A percentile compares a stretch with the other conserved stretches of the same genome.
phyloP scores from a whole-genome alignment of 805 yeast genomes.

The Candida methanosorbosa region DNA sequence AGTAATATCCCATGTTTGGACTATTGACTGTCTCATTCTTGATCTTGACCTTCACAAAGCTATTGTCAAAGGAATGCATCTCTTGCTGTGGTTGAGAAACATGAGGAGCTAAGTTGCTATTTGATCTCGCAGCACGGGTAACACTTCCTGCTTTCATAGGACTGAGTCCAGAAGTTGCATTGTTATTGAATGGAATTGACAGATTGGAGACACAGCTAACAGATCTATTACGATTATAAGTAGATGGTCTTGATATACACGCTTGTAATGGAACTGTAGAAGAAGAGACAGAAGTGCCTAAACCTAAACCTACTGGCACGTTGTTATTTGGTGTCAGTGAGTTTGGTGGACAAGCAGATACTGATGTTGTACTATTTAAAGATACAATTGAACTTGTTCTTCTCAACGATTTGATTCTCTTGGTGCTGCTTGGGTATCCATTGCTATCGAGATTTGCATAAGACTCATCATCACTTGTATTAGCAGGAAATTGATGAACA shows the following conservation, averaged over 20 bases:
- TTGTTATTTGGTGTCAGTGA: constrained; percentile 11
- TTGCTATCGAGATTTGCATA: constrained; percentile 16
- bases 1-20: too few species aligned
- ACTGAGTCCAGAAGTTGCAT: neutral
- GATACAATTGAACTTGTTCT: constrained; percentile 22
- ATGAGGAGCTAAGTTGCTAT: too few species aligned
- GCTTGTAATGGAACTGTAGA: too few species aligned
- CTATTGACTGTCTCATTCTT: too few species aligned
- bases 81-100: too few species aligned
- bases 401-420: constrained; percentile 17
- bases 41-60: too few species aligned
- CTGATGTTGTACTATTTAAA: constrained; percentile 9
- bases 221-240: neutral
- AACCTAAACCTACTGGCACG: neutral
- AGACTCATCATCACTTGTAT: constrained; percentile 8
- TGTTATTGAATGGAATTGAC: neutral
- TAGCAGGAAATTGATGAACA: too few species aligned
- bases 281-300: too few species aligned
- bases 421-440: constrained; percentile 4
- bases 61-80: too few species aligned
- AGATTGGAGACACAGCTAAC: neutral
- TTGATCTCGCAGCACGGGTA: too few species aligned
- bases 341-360: constrained; percentile 8
- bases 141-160: too few species aligned
- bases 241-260: too few species aligned